A percentile compares a stretch with the other conserved stretches of the same genome.
Conservation (phyloP, 345 rosid genomes). For the Garcia nutans region DNA sequence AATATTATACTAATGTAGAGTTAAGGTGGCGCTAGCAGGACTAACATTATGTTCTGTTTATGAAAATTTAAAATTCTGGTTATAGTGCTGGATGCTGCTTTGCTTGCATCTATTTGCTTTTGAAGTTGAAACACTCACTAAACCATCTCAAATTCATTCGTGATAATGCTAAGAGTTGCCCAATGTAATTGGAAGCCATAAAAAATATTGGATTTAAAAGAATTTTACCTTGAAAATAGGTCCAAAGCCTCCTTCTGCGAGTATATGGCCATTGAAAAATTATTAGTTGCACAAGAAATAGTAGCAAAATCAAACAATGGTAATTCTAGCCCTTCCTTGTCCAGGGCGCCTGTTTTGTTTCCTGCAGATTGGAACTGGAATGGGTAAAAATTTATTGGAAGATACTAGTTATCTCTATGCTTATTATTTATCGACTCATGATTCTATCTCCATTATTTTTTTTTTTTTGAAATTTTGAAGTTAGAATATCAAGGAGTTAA, state of each 20-base stretch:
- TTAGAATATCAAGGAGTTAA: neutral
- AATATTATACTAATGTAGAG: no score
- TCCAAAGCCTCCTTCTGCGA: slow-evolving; percentile 41
- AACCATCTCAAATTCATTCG: neutral
- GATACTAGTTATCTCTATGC: neutral
- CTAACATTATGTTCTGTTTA: neutral
- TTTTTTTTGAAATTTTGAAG: neutral
- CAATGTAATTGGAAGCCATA: neutral
- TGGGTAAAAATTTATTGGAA: neutral
- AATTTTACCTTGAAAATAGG: slow-evolving; percentile 18
- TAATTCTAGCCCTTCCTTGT: neutral
- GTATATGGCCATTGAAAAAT: slow-evolving; percentile 17
- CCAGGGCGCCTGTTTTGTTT: neutral
- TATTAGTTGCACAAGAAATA: slow-evolving; percentile 15
- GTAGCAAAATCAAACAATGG: neutral
- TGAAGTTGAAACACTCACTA: neutral
- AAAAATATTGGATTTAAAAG: no score
- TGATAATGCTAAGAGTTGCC: neutral
- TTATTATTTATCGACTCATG: neutral
- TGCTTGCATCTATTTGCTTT: no score
- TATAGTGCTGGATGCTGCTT: neutral
- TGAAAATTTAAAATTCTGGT: neutral
- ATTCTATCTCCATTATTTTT: neutral
- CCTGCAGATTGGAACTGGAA: neutral
- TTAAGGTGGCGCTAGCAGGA: no score